Conservation (phyloP, 2,329 filamentous ascomycete species). For the Pestalotiopsis sp. region DNA sequence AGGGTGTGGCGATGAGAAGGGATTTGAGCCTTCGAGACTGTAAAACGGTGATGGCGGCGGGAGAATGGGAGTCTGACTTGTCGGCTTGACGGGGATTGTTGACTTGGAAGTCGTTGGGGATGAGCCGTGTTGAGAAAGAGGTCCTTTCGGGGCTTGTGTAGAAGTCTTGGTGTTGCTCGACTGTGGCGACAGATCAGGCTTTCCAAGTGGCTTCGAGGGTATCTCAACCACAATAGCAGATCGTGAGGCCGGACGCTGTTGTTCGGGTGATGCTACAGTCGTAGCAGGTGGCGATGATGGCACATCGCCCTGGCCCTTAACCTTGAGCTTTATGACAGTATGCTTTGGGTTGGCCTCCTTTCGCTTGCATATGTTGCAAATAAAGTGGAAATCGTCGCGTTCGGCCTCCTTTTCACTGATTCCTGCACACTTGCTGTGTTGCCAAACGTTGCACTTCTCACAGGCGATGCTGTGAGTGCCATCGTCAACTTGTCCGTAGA, state of each 20-base stretch:
- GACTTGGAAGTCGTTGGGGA: slow-evolving; percentile 18
- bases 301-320: slow-evolving; percentile 33
- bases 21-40: slow-evolving; percentile 35
- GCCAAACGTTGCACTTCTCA: slow-evolving; percentile 93
- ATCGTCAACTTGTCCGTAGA: slow-evolving; percentile 91
- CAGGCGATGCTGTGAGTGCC: slow-evolving; percentile 93
- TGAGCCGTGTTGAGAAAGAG: slow-evolving; percentile 19
- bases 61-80: slow-evolving; percentile 25
- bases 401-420: slow-evolving; percentile 81
- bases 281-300: slow-evolving; percentile 25
- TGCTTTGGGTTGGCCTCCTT: slow-evolving; percentile 63
- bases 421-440: slow-evolving; percentile 89
- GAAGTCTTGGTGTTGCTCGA: slow-evolving; percentile 4
- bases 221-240: slow-evolving; percentile 21
- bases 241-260: slow-evolving; percentile 13
- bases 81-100: slow-evolving; percentile 28
- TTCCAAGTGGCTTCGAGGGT: slow-evolving; percentile 16
- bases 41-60: slow-evolving; percentile 27
- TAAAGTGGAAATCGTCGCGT: slow-evolving; percentile 81
- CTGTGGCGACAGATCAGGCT: slow-evolving; percentile 15
- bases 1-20: slow-evolving; percentile 46
- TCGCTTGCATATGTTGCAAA: slow-evolving; percentile 78
- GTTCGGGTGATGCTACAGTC: slow-evolving; percentile 20
- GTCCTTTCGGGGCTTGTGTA: slow-evolving; percentile 13
- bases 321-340: slow-evolving; percentile 56